These are phyloP conservation scores for Diutina ranongensis DNA, from an alignment of 1,139 yeast genomes.

Conservation along the genomic window DNA sequence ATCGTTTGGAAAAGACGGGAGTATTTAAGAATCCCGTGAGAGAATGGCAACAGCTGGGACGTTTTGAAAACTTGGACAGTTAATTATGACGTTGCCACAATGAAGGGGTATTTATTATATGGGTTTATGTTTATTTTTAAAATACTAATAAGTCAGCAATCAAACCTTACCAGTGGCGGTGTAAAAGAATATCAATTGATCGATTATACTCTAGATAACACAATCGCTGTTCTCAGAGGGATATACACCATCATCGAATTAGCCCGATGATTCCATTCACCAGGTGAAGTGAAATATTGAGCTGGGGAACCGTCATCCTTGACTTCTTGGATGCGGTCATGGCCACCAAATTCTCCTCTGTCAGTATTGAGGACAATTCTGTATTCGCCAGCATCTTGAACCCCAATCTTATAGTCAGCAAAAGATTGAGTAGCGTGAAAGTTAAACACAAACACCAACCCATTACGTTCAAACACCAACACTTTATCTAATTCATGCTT, in stretches of 20 bases:
- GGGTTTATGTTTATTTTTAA: no score
- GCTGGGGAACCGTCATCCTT: slow-evolving; percentile 12
- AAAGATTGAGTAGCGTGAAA: slow-evolving; percentile 79
- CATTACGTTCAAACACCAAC: slow-evolving; percentile 80
- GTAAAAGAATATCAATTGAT: no score
- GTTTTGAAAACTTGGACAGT: background rate
- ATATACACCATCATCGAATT: slow-evolving; percentile 75
- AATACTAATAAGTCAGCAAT: no score
- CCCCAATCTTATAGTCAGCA: slow-evolving; percentile 83
- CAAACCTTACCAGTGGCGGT: no score
- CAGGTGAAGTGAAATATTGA: slow-evolving; percentile 52
- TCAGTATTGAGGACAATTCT: slow-evolving; percentile 70
- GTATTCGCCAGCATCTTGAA: slow-evolving; percentile 69
- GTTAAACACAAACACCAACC: slow-evolving; percentile 74
- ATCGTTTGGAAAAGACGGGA: slow-evolving; percentile 35
- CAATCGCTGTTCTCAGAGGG: slow-evolving; percentile 74
- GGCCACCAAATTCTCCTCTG: slow-evolving; percentile 63
- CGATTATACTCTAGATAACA: slow-evolving; percentile 22
- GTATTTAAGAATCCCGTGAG: slow-evolving; percentile 32
- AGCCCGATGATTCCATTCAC: slow-evolving; percentile 68
- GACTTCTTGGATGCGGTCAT: slow-evolving; percentile 47
- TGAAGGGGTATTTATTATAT: no score
- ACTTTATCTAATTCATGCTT: slow-evolving; percentile 86
- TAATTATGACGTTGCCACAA: no score
- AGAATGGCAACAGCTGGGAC: slow-evolving; percentile 24